Evolutionary conservation across 1,139 yeast genomes (phyloP).

Genomic region (Hemisphaericaspora lyxosophila): DNA sequence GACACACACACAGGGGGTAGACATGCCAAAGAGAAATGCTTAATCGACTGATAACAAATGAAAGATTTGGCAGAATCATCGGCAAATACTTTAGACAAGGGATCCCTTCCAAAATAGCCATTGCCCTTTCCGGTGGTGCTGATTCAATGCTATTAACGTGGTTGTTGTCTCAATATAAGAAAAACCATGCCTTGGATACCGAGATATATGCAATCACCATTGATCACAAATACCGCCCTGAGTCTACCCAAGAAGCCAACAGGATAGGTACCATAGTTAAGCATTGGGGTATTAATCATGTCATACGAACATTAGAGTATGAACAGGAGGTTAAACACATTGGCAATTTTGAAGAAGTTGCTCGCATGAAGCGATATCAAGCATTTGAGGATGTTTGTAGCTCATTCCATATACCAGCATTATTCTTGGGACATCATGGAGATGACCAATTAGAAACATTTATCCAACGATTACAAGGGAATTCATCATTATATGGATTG

Average conservation of each 20-base stretch:
- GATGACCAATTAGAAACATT: slow-evolving; percentile 77
- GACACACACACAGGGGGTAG: too few species aligned
- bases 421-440: slow-evolving; percentile 65
- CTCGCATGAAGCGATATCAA: slow-evolving; percentile 53
- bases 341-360: slow-evolving; percentile 54
- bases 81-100: slow-evolving; percentile 12
- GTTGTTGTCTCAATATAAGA: slow-evolving; percentile 35
- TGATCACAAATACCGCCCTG: slow-evolving; percentile 54
- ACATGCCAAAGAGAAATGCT: too few species aligned
- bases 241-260: slow-evolving; percentile 49
- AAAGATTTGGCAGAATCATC: slow-evolving; percentile 7
- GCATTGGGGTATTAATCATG: slow-evolving; percentile 43
- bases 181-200: slow-evolving; percentile 21
- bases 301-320: slow-evolving; percentile 37
- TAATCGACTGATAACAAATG: neutral
- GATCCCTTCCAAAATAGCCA: slow-evolving; percentile 19
- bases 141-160: slow-evolving; percentile 72
- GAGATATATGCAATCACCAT: slow-evolving; percentile 54
- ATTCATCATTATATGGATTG: slow-evolving; percentile 63
- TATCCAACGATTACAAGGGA: slow-evolving; percentile 51
- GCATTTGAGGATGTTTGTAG: slow-evolving; percentile 39
- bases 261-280: slow-evolving; percentile 34
- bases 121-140: slow-evolving; percentile 78
- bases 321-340: slow-evolving; percentile 22
- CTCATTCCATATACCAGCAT: slow-evolving; percentile 21